A percentile compares a stretch with the other conserved stretches of the same genome.
phyloP scores from a whole-genome alignment of 2,329 filamentous ascomycete species.

The Trichoderma afroharzianum region DNA sequence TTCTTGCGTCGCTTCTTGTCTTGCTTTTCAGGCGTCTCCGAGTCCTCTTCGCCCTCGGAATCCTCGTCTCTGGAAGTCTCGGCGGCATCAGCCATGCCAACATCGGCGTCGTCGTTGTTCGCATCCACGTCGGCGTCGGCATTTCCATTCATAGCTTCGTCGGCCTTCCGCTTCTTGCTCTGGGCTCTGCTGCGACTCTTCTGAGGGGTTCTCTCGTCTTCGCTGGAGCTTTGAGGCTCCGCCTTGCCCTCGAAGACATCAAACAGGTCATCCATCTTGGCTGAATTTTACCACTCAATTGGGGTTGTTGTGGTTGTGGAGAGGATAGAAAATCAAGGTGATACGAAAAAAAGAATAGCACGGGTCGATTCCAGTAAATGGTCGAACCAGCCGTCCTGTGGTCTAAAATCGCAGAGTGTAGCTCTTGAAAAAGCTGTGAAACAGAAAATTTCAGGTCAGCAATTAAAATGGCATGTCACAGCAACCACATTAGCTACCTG shows the following conservation, averaged over 20 bases:
- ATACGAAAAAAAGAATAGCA: not conserved
- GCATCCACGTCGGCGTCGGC: conserved; percentile 14
- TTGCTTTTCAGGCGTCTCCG: conserved; percentile 47
- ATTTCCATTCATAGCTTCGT: conserved; percentile 65
- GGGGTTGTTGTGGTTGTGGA: not conserved
- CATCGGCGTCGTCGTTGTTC: conserved; percentile 22
- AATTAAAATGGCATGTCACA: not conserved
- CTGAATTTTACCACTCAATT: not conserved
- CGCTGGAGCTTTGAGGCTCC: conserved; percentile 39
- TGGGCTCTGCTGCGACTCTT: conserved; percentile 54
- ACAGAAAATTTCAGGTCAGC: not conserved
- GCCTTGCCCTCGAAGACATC: conserved; percentile 71
- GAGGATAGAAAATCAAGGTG: not conserved
- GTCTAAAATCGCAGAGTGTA: not conserved
- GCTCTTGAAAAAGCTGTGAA: not conserved
- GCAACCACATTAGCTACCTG: not conserved
- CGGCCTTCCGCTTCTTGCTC: conserved; percentile 83
- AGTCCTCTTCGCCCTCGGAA: conserved; percentile 35
- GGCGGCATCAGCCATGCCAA: conserved; percentile 42
- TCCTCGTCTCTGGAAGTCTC: conserved; percentile 37
- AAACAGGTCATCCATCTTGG: conserved; percentile 72
- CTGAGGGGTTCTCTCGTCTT: conserved; percentile 43
- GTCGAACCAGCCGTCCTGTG: not conserved
- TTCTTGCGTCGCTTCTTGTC: conserved; percentile 63
- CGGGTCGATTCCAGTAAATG: not conserved